A percentile compares a stretch with the other conserved stretches of the same genome.
Conservation (phyloP, 441 rosid species). For the Arabidopsis lyrata region DNA sequence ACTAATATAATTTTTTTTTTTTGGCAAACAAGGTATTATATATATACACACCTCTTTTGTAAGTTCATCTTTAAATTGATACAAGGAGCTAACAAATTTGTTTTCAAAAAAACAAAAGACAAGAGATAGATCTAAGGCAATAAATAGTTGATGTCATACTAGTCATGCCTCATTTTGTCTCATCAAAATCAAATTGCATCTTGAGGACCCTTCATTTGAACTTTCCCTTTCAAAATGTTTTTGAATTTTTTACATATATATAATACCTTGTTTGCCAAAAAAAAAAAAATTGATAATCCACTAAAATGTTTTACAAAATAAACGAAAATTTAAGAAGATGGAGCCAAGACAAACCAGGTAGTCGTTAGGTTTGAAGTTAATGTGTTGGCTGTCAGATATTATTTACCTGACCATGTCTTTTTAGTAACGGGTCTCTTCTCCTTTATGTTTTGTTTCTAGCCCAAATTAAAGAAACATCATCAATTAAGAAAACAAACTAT, state of each 20-base stretch:
- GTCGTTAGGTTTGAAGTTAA: conserved; percentile 59
- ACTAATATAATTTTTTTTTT: too few species aligned
- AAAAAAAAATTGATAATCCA: neutral
- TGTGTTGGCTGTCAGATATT: conserved; percentile 46
- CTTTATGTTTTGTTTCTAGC: conserved; percentile 40
- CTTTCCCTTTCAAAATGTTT: conserved; percentile 43
- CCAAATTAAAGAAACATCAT: conserved; percentile 17
- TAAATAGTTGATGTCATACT: conserved; percentile 43
- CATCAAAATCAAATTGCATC: conserved; percentile 43
- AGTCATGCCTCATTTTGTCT: conserved; percentile 46
- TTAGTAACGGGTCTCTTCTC: conserved; percentile 36
- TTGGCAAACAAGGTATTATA: too few species aligned
- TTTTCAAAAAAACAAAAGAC: conserved; percentile 22
- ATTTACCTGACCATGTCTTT: conserved; percentile 48
- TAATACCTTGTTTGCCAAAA: neutral
- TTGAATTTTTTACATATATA: conserved; percentile 4
- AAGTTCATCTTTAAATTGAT: neutral
- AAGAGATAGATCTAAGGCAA: conserved; percentile 36
- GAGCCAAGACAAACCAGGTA: conserved; percentile 47
- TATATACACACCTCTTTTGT: neutral
- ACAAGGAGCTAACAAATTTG: conserved; percentile 16
- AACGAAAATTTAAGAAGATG: conserved; percentile 40
- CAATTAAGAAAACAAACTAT: conserved; percentile 6
- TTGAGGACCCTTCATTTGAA: conserved; percentile 39
- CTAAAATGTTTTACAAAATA: conserved; percentile 23